phyloP scores from a whole-genome alignment of 2,329 filamentous ascomycete genomes.

The Talaromyces islandicus region DNA sequence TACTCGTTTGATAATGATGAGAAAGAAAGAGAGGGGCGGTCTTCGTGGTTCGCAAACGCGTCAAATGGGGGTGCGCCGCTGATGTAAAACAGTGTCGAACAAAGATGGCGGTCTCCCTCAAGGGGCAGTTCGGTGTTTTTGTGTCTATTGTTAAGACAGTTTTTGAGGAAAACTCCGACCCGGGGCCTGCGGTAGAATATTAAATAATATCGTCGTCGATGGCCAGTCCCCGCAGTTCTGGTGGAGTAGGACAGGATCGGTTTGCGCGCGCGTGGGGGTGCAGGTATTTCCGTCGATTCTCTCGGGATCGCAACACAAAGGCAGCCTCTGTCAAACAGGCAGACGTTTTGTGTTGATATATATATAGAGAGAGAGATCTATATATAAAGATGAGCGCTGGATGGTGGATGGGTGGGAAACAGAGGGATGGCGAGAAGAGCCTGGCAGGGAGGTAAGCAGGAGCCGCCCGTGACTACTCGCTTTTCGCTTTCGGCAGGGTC shows the following conservation, averaged over 20 bases:
- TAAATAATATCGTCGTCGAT: background rate
- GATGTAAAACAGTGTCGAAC: background rate
- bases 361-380: background rate
- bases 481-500: slow-evolving; percentile 3
- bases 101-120: background rate
- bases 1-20: background rate
- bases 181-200: background rate
- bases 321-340: background rate
- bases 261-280: background rate
- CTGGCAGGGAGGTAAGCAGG: background rate
- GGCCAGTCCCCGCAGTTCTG: background rate
- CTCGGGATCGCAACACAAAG: background rate
- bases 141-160: background rate
- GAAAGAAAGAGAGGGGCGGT: background rate
- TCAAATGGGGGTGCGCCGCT: background rate
- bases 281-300: background rate
- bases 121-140: background rate
- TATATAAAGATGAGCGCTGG: background rate
- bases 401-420: background rate
- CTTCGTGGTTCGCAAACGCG: background rate
- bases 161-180: background rate
- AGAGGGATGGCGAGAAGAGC: background rate
- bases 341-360: background rate
- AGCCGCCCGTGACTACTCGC: background rate
- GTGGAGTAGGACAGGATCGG: background rate